Evolutionary conservation across 805 yeast species (phyloP).

Genomic region (Kregervanrija pseudodelftensis): DNA sequence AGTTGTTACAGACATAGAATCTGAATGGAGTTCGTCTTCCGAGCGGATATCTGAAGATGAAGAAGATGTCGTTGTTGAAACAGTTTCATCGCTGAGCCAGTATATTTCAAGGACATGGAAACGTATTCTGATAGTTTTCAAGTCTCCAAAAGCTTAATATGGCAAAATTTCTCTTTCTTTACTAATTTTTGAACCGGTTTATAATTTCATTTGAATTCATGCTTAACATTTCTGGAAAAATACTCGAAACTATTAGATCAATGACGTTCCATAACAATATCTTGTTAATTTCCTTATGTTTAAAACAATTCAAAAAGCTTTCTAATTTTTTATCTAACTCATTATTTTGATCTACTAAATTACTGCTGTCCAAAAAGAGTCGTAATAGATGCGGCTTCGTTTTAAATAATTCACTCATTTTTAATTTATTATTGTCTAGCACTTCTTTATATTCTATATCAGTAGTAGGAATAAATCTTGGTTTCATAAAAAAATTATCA

Average conservation of each 20-base stretch:
- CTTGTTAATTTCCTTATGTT: slow-evolving; percentile 5
- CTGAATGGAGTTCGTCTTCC: too few relatives aligned
- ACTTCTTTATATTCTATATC: slow-evolving; percentile 18
- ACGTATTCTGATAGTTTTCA: too few relatives aligned
- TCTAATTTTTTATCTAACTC: slow-evolving; percentile 1
- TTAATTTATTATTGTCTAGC: slow-evolving; percentile 8
- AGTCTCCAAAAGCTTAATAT: too few relatives aligned
- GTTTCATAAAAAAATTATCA: slow-evolving; percentile 18
- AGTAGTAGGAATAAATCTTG: slow-evolving; percentile 25
- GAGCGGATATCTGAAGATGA: too few relatives aligned
- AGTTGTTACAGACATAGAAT: too few relatives aligned
- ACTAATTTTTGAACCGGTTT: too few relatives aligned
- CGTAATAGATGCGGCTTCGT: not conserved
- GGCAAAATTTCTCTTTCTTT: too few relatives aligned
- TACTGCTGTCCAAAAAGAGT: not conserved
- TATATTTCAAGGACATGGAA: too few relatives aligned
- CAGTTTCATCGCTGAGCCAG: too few relatives aligned
- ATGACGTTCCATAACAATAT: slow-evolving; percentile 5
- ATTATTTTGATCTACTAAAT: not conserved
- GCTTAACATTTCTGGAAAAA: slow-evolving; percentile 9
- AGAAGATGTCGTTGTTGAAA: too few relatives aligned
- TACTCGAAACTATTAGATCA: slow-evolving; percentile 3
- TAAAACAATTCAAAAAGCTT: slow-evolving; percentile 1
- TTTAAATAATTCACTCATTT: slow-evolving; percentile 4
- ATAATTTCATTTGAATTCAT: too few relatives aligned